Percentiles rank a stretch among this genome's conserved stretches.
Conservation (phyloP, 495 filamentous ascomycete genomes). For the Hypoxylon intermedium region DNA sequence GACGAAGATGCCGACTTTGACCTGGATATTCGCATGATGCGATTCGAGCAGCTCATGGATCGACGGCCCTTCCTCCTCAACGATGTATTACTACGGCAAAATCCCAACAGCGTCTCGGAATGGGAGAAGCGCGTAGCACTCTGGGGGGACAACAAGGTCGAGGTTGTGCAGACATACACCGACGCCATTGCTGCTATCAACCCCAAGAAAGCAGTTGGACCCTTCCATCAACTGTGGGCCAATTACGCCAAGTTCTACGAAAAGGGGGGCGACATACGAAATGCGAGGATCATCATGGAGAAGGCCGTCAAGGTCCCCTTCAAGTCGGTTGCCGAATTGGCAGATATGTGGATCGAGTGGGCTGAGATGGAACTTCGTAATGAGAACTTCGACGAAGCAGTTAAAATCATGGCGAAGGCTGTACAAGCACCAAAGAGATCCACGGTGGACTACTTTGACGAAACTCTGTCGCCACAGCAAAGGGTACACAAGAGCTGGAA, state of each 20-base stretch:
- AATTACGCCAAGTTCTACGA: constrained; percentile 99
- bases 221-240: constrained; percentile 93
- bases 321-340: constrained; percentile 92
- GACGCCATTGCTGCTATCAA: constrained; percentile 91
- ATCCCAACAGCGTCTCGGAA: constrained; percentile 94
- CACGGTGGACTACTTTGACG: constrained; percentile 97
- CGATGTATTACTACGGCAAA: constrained; percentile 93
- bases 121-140: constrained; percentile 96
- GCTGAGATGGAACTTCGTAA: constrained; percentile 95
- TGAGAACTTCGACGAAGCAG: constrained; percentile 94
- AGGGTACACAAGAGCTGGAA: constrained; percentile 99
- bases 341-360: constrained; percentile 99
- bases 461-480: constrained; percentile 91
- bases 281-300: constrained; percentile 90
- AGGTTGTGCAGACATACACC: constrained; percentile 94
- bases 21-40: constrained; percentile 95
- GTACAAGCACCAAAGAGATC: constrained; percentile 94
- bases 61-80: constrained; percentile 95
- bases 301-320: constrained; percentile 98
- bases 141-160: constrained; percentile 91
- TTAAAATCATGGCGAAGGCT: constrained; percentile 95
- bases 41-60: constrained; percentile 98
- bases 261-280: constrained; percentile 81
- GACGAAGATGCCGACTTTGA: constrained; percentile 93
- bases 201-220: constrained; percentile 92